Percentiles rank a stretch among this genome's conserved stretches.
Conservation (phyloP, 768 basidiomycete species). For the Lactarius indigo region DNA sequence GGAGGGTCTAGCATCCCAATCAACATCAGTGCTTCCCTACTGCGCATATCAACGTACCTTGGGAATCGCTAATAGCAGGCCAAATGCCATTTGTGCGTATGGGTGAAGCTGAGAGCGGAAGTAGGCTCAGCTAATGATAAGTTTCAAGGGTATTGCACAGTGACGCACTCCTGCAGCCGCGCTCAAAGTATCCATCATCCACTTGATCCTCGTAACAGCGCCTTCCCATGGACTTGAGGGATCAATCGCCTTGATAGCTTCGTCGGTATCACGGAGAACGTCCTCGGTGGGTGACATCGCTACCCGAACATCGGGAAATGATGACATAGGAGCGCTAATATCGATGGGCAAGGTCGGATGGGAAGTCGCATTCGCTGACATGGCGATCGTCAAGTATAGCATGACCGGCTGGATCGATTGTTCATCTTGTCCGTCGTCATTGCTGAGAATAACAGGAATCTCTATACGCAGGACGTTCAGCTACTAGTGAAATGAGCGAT, state of each 20-base stretch:
- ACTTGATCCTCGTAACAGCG: background rate
- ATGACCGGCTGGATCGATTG: no score
- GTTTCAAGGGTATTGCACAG: background rate
- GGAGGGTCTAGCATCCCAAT: background rate
- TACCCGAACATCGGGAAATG: no score
- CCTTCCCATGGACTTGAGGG: background rate
- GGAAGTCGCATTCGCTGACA: background rate
- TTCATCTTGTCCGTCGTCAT: no score
- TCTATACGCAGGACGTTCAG: background rate
- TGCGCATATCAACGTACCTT: background rate
- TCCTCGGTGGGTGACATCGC: no score
- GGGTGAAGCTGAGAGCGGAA: background rate
- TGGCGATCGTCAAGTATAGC: background rate
- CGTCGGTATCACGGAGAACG: no score
- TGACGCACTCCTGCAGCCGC: no score
- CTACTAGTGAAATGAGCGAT: background rate
- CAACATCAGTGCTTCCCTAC: background rate
- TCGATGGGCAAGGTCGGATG: background rate
- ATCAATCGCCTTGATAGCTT: no score
- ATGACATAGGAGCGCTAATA: no score
- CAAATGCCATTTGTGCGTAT: background rate
- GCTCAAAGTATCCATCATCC: no score
- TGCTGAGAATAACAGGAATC: no score
- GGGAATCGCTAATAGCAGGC: background rate
- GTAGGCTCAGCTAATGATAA: background rate